Base-by-base conservation (phyloP, 75 land plant species). In the Sequoiadendron giganteum region DNA sequence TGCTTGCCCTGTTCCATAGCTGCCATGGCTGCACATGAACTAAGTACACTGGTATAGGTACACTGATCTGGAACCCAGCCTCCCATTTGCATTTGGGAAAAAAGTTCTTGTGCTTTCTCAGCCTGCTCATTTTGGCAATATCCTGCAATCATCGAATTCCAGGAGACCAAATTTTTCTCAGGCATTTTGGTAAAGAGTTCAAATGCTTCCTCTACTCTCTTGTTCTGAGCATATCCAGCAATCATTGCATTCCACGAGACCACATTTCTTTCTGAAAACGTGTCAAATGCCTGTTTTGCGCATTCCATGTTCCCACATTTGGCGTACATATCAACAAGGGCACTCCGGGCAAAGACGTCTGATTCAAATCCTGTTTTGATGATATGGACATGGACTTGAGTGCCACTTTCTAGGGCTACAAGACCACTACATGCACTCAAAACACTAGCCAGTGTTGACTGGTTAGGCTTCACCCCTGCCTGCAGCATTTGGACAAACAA, bases 141-240 rank as follows among this genome's bases (percentile, higher is more conserved):
- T n/a, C 88, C 92, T 43, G 91, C 90, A 75, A 93, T 91, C 93
- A 93, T 93, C 19, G 93, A 89, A 92, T 92, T 93, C 85, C 85
- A 93, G 61, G 88, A 87, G 56, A 93, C 92, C 76, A 91, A 75
- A 91, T 92, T 93, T 10, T 49, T 75, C 14, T 85, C 58, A 19
- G 89, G 91, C 86, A 92, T 83, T 52, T 43, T 19, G 54, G 89
- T 76, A 49, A 93, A 93, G 32, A 92, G 85, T 19, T 78, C 65
- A 15, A 73, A 14, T n/a, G 95, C 92, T 40, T 88, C 88, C 36
- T 65, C n/a, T 81, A 93, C 32, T 25, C 70, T 32, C 16, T 92
- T 91, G 58, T 47, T 86, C 73, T 93, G 92, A 32, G 92, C 95
- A 88, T 92, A 93, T 90, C 91, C 88, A 73, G 92, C 92, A 79